These are phyloP conservation scores for Rhynchospora pubera DNA, from an alignment of 176 grass and related monocot genomes.

Conservation along the genomic window DNA sequence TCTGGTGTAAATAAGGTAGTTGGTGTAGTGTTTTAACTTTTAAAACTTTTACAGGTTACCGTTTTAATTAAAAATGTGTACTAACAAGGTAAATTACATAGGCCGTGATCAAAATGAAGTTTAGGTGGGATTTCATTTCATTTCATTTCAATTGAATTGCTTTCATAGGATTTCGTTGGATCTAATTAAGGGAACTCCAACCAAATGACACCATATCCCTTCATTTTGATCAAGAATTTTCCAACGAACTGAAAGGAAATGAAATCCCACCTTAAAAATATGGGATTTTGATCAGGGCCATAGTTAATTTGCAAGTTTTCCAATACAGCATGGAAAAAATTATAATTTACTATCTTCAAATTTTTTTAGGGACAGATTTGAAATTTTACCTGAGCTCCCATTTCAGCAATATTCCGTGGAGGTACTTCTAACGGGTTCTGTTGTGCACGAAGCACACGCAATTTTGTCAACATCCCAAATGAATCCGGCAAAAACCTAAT, in stretches of 20 bases:
- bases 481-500: slow-evolving; percentile 89
- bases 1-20: background rate
- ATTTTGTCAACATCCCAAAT: slow-evolving; percentile 53
- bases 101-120: too few relatives aligned
- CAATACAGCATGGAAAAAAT: background rate
- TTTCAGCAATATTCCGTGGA: slow-evolving; percentile 76
- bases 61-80: background rate
- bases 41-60: background rate
- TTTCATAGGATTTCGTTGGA: too few relatives aligned
- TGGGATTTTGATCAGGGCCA: too few relatives aligned
- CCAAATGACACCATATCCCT: too few relatives aligned
- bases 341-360: background rate
- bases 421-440: slow-evolving; percentile 94
- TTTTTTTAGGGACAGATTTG: background rate
- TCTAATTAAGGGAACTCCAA: too few relatives aligned
- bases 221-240: too few relatives aligned
- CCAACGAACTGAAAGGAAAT: too few relatives aligned
- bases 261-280: too few relatives aligned
- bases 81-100: too few relatives aligned
- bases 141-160: too few relatives aligned
- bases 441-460: slow-evolving; percentile 65
- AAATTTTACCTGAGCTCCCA: slow-evolving; percentile 72
- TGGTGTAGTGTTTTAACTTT: background rate
- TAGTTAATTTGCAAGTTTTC: background rate
- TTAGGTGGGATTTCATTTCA: too few relatives aligned